Base-by-base conservation (phyloP, 352 stramenopile species). In the Pythium rishiriense region DNA sequence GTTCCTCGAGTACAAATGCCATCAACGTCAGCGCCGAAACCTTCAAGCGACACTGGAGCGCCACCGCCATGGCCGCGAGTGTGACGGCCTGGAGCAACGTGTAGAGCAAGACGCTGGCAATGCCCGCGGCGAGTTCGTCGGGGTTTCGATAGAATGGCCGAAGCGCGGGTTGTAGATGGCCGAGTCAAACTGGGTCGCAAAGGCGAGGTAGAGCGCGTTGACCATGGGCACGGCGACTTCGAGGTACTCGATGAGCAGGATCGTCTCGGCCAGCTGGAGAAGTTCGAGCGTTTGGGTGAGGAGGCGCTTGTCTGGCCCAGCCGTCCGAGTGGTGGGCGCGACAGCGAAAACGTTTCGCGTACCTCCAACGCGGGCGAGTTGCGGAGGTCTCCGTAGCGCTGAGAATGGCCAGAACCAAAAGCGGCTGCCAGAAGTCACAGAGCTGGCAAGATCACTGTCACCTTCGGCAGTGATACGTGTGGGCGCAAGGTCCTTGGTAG, bases 171-270 rank as follows among this genome's bases (percentile, higher is more conserved):
- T 68, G 52, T 47, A 68, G 5, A 39, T 11, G 9, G 61, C 61
- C 22, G 61, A 62, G 14, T 35, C 21, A 14, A 67, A n/a, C 25
- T 62, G 61, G 7, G 52, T 8, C 5, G 61, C 61, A 21, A 62
- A 21, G 14, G 52, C 17, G 6, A 68, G 11, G 45, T 42, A 62
- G 19, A 43, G 9, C 2, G 4, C n/a, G 45, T 62, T 68, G 29
- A 58, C 24, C 12, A 57, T 11, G 19, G 61, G 61, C 5, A 58
- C 29, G 11, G 28, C 26, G 17, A 58, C 33, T 51, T 68, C 61
- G 8, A 68, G 11, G 29, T 62, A 68, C 45, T 68, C 61, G 51
- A 68, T 52, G 17, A 68, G 61, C 21, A 68, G 25, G n/a, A 68
- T 68, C 15, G 21, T 31, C 24, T 68, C 61, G 33, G 45, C 45